Evolutionary conservation across 2,329 filamentous ascomycete species (phyloP).

Genomic region (Botrytis paeoniae): DNA sequence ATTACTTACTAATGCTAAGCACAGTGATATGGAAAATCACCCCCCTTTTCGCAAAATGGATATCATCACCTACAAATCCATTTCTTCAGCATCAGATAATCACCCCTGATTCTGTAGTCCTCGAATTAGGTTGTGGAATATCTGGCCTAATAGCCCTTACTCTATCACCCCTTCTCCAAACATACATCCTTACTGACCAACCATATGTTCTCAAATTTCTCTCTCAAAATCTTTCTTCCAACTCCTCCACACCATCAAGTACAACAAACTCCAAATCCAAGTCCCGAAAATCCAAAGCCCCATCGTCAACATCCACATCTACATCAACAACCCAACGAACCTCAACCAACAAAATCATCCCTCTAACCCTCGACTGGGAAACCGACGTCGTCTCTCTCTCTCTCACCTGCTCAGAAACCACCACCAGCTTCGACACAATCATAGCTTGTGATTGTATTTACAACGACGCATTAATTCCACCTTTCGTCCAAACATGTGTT

Average conservation of each 20-base stretch:
- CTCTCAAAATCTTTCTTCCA: slow-evolving; percentile 71
- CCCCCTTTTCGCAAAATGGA: slow-evolving; percentile 77
- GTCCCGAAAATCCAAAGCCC: slow-evolving; percentile 28
- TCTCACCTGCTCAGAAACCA: slow-evolving; percentile 31
- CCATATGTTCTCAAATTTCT: slow-evolving; percentile 75
- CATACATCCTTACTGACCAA: slow-evolving; percentile 83
- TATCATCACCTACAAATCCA: slow-evolving; percentile 60
- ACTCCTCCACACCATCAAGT: slow-evolving; percentile 17
- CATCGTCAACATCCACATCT: slow-evolving; percentile 1
- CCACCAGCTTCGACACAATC: slow-evolving; percentile 63
- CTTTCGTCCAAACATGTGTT: slow-evolving; percentile 77
- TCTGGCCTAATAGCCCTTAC: slow-evolving; percentile 74
- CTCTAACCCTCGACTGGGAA: slow-evolving; percentile 76
- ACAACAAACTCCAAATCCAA: slow-evolving; percentile 11
- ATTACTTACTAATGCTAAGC: neutral
- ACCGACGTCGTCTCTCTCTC: slow-evolving; percentile 35
- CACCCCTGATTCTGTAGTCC: slow-evolving; percentile 39
- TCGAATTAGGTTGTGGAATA: slow-evolving; percentile 88
- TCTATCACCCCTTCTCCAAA: slow-evolving; percentile 56
- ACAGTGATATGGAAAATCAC: slow-evolving; percentile 89
- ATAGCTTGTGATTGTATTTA: slow-evolving; percentile 93
- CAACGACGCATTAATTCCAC: slow-evolving; percentile 80
- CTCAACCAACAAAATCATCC: slow-evolving; percentile 7
- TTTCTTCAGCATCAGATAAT: slow-evolving; percentile 41
- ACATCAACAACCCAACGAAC: neutral